Percentiles rank a stretch among this genome's conserved stretches.
Evolutionary conservation across 106 monocot species (phyloP).

Genomic region (Amphibolis antarctica): DNA sequence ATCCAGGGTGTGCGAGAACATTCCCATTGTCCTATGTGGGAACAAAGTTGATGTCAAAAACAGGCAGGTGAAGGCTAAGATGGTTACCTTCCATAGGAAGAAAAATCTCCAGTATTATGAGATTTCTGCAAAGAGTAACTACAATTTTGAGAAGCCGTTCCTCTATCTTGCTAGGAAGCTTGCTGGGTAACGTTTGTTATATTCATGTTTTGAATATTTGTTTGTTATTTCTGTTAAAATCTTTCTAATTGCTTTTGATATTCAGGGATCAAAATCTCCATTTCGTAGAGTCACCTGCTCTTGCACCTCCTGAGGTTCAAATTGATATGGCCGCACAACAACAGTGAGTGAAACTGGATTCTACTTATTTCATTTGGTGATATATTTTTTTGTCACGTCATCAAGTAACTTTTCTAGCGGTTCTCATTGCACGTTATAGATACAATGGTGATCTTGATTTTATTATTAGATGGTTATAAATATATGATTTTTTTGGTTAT

Average conservation of each 20-base stretch:
- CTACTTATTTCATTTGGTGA: not conserved
- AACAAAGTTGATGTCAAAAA: slow-evolving; percentile 95
- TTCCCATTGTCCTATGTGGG: slow-evolving; percentile 72
- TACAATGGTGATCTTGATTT: no score
- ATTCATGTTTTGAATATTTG: not conserved
- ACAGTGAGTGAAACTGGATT: slow-evolving; percentile 17
- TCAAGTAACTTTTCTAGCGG: no score
- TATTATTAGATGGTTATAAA: no score
- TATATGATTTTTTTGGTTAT: no score
- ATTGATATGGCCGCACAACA: slow-evolving; percentile 41
- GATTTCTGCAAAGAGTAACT: slow-evolving; percentile 93
- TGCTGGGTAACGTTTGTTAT: slow-evolving; percentile 39
- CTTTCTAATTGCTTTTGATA: no score
- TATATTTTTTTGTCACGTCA: not conserved
- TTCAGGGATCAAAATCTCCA: slow-evolving; percentile 45
- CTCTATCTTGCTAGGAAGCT: slow-evolving; percentile 82
- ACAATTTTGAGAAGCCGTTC: slow-evolving; percentile 94
- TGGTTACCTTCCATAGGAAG: slow-evolving; percentile 79
- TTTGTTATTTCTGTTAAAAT: not conserved
- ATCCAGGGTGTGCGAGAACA: slow-evolving; percentile 80
- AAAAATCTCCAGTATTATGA: slow-evolving; percentile 91
- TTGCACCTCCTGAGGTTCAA: slow-evolving; percentile 49
- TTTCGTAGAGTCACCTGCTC: slow-evolving; percentile 51
- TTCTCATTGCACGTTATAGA: no score
- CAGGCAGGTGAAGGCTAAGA: slow-evolving; percentile 77